Evolutionary conservation across 768 basidiomycete species (phyloP).

Genomic region (Termitomyces sp.): DNA sequence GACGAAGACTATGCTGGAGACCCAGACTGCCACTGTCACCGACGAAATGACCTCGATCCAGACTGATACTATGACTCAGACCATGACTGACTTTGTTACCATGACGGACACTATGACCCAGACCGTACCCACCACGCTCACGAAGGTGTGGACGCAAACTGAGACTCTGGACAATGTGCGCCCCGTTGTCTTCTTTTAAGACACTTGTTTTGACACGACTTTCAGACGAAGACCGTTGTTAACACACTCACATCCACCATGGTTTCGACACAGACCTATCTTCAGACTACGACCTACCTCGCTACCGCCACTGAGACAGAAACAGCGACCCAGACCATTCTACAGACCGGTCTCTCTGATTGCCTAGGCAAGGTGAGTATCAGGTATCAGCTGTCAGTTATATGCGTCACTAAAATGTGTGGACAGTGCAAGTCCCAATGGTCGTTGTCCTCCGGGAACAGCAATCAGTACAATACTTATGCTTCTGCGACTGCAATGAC

Average conservation of each 20-base stretch:
- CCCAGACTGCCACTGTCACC: constrained; percentile 43
- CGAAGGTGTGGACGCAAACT: constrained; percentile 49
- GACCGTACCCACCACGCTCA: constrained; percentile 53
- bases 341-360: constrained; percentile 44
- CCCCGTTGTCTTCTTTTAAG: background rate
- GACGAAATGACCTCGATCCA: constrained; percentile 48
- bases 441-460: constrained; percentile 46
- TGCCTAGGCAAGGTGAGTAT: constrained; percentile 43
- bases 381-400: background rate
- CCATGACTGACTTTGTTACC: constrained; percentile 47
- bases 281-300: constrained; percentile 46
- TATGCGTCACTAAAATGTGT: constrained; percentile 9
- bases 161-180: constrained; percentile 49
- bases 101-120: constrained; percentile 47
- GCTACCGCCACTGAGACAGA: constrained; percentile 40
- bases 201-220: background rate
- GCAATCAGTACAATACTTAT: constrained; percentile 43
- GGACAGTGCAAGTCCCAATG: constrained; percentile 54
- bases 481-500: constrained; percentile 17
- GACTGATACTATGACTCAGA: constrained; percentile 51
- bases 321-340: constrained; percentile 39
- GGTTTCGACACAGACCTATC: constrained; percentile 39
- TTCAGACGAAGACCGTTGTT: constrained; percentile 52
- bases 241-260: constrained; percentile 51
- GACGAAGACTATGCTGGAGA: constrained; percentile 54